phyloP scores from a whole-genome alignment of 176 grass and related monocot species.

The Urochloa ruziziensis region DNA sequence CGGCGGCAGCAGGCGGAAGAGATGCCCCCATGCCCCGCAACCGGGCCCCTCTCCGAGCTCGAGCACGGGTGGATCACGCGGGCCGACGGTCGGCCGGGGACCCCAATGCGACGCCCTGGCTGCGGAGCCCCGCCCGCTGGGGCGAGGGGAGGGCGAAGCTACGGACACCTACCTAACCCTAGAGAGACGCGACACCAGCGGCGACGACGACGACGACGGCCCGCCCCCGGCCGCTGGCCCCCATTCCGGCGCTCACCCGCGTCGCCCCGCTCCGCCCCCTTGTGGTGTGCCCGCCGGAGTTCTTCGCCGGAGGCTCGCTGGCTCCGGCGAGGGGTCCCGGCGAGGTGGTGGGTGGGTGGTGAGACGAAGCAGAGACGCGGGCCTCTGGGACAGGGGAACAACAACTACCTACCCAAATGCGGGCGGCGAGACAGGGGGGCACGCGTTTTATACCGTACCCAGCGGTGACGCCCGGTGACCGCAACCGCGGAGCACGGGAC shows the following conservation, averaged over 20 bases:
- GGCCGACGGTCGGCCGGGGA: background rate
- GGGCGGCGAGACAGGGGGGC: background rate
- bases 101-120: constrained; percentile 37
- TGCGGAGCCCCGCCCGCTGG: background rate
- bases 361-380: constrained; percentile 37
- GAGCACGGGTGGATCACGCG: constrained; percentile 31
- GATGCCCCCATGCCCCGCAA: constrained; percentile 30
- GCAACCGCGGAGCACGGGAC: constrained; percentile 51
- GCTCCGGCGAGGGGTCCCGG: constrained; percentile 35
- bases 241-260: constrained; percentile 22
- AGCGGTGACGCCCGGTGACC: constrained; percentile 34
- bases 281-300: constrained; percentile 34
- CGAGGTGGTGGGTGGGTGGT: constrained; percentile 32
- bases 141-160: constrained; percentile 10
- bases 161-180: constrained; percentile 47
- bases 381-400: background rate
- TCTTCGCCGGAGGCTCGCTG: constrained; percentile 32
- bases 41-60: background rate
- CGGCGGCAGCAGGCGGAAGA: background rate
- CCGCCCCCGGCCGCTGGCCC: background rate
- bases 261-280: constrained; percentile 16
- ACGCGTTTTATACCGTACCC: background rate
- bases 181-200: constrained; percentile 34
- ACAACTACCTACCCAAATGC: constrained; percentile 19
- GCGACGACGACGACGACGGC: background rate